Evolutionary conservation across 345 rosid genomes (phyloP).

Genomic region (Hibiscus tridactylites): DNA sequence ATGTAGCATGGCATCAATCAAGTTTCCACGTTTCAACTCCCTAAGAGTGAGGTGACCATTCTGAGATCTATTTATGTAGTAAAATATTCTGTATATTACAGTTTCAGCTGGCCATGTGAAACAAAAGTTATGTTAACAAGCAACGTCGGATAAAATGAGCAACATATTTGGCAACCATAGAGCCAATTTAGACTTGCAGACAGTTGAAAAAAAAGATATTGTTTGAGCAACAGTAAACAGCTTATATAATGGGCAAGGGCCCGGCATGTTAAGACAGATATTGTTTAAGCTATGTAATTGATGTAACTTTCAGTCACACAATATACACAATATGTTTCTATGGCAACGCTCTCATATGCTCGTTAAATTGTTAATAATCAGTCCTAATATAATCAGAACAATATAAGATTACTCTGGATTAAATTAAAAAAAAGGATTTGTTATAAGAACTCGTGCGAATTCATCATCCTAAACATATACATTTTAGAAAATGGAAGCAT

Average conservation of each 20-base stretch:
- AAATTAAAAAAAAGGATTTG: not conserved
- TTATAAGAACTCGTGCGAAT: not conserved
- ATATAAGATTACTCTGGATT: not conserved
- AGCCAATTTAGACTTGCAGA: not conserved
- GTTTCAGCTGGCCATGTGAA: constrained; percentile 76
- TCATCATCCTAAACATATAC: not conserved
- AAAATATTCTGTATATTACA: constrained; percentile 92
- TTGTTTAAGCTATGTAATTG: not conserved
- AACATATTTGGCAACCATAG: not conserved
- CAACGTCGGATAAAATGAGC: not conserved
- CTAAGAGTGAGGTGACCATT: constrained; percentile 80
- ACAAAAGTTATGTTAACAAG: not conserved
- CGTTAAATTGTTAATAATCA: not conserved
- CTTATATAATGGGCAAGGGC: not conserved
- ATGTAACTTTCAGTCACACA: not conserved
- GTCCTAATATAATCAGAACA: not conserved
- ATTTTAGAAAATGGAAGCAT: not conserved
- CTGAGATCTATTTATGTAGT: constrained; percentile 81
- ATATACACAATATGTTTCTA: not conserved
- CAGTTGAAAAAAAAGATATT: not conserved
- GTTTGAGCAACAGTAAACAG: constrained; percentile 1
- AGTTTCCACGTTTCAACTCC: constrained; percentile 90
- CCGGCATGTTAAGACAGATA: not conserved
- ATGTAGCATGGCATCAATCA: constrained; percentile 82
- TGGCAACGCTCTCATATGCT: not conserved